A percentile compares a stretch with the other conserved stretches of the same genome.
Evolutionary conservation across 2,329 filamentous ascomycete species (phyloP).

Genomic region (Fusarium avenaceum): DNA sequence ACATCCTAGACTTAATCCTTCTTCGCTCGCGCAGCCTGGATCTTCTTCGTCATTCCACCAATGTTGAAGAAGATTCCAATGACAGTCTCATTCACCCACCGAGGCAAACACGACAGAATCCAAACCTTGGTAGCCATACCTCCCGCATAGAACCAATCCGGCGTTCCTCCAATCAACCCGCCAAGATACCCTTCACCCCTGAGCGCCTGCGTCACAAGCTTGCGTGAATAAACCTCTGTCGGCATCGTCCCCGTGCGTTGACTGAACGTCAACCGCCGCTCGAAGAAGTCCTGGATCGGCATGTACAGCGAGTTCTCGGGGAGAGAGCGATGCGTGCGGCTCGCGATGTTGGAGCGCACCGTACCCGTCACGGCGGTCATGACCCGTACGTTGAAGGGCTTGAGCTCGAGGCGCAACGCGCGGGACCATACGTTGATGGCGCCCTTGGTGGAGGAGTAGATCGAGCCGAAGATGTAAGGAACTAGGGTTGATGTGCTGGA

Average conservation of each 20-base stretch:
- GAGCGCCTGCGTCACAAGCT: constrained; percentile 60
- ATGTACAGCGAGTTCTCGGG: constrained; percentile 63
- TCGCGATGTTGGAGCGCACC: constrained; percentile 65
- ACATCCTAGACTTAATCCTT: constrained; percentile 21
- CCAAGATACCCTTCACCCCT: constrained; percentile 55
- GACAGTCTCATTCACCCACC: constrained; percentile 49
- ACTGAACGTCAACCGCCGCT: constrained; percentile 61
- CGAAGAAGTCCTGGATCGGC: constrained; percentile 61
- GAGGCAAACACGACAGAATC: constrained; percentile 46
- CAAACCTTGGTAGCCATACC: constrained; percentile 51
- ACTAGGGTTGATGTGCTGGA: constrained; percentile 65
- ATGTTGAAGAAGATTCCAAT: constrained; percentile 51
- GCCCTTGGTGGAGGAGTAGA: constrained; percentile 69
- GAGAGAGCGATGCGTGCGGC: constrained; percentile 57
- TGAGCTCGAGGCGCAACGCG: constrained; percentile 66
- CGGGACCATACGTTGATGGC: constrained; percentile 67
- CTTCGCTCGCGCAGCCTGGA: constrained; percentile 47
- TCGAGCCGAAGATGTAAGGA: constrained; percentile 66
- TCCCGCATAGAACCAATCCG: constrained; percentile 55
- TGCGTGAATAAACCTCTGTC: constrained; percentile 59
- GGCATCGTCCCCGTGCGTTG: constrained; percentile 62
- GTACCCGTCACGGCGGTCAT: constrained; percentile 70
- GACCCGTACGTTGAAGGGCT: constrained; percentile 68
- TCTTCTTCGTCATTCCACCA: constrained; percentile 42
- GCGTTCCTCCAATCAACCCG: constrained; percentile 52